phyloP scores from a whole-genome alignment of 208 protist genomes.

The Crithidia brevicula region DNA sequence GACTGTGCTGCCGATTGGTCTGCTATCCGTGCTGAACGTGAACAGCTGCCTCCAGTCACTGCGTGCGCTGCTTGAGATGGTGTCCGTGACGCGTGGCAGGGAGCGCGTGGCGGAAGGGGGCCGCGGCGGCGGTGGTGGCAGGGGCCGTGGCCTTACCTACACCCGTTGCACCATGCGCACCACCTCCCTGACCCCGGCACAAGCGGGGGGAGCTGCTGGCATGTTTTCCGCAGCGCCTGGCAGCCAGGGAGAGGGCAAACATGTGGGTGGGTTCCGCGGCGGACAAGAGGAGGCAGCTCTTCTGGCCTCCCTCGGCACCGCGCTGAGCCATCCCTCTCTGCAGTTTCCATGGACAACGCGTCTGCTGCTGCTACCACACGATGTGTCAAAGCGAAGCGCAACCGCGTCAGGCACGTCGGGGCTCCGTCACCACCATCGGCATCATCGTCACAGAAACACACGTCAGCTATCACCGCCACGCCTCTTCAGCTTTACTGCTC shows the following conservation, averaged over 20 bases:
- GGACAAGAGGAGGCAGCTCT: not conserved
- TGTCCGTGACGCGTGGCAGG: not conserved
- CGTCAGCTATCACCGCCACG: not conserved
- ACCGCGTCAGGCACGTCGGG: too few species aligned
- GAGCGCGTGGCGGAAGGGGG: not conserved
- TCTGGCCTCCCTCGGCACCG: not conserved
- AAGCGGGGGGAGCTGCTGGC: too few species aligned
- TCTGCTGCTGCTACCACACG: not conserved
- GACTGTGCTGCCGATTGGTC: slow-evolving; percentile 36
- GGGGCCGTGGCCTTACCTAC: slow-evolving; percentile 2
- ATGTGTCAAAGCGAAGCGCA: too few species aligned
- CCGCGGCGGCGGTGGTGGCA: not conserved
- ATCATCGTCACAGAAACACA: slow-evolving; percentile 1
- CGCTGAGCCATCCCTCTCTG: slow-evolving; percentile 9
- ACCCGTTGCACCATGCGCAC: slow-evolving; percentile 9
- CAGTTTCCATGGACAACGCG: slow-evolving; percentile 11
- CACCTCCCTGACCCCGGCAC: too few species aligned
- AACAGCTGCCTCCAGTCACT: slow-evolving; percentile 27
- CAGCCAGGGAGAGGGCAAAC: too few species aligned
- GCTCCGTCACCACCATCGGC: not conserved
- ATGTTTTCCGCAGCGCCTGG: too few species aligned
- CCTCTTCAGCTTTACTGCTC: not conserved
- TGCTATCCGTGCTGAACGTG: slow-evolving; percentile 39
- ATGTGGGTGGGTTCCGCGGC: too few species aligned
- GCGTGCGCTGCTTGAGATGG: not conserved